These are phyloP conservation scores for Coniochaeta sp. DNA, from an alignment of 2,329 filamentous ascomycete species.

Conservation along the genomic window DNA sequence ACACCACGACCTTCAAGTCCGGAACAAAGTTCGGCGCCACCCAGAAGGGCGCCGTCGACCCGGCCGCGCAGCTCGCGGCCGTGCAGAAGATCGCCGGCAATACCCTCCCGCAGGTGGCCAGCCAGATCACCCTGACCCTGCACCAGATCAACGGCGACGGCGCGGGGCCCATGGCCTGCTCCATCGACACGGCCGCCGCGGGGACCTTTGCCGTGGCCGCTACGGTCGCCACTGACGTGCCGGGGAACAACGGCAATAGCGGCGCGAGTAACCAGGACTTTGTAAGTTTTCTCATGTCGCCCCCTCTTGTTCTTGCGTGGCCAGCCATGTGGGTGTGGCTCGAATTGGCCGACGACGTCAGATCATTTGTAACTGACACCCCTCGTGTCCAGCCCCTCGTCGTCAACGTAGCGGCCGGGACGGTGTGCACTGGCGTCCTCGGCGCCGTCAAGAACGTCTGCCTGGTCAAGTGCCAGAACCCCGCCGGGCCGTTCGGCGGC, in stretches of 20 bases:
- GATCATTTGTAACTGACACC: not conserved
- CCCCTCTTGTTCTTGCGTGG: not conserved
- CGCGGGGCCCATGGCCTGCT: not conserved
- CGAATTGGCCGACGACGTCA: not conserved
- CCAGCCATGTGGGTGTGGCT: too few relatives aligned
- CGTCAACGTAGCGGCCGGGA: not conserved
- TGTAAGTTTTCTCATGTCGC: not conserved
- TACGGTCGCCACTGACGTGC: not conserved
- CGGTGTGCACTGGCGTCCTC: not conserved
- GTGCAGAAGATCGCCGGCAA: not conserved
- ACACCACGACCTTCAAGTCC: not conserved
- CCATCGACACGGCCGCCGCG: not conserved
- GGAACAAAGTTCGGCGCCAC: not conserved
- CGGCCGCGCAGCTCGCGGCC: not conserved
- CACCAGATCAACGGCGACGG: constrained; percentile 1
- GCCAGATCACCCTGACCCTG: not conserved
- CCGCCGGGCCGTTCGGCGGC: not conserved
- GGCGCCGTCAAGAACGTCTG: not conserved
- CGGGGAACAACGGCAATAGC: not conserved
- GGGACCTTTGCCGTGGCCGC: not conserved
- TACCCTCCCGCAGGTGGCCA: not conserved
- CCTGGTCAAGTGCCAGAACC: not conserved
- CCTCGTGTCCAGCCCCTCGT: not conserved
- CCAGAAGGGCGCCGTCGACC: not conserved
- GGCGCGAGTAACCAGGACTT: not conserved